These are phyloP conservation scores for Fraxinus baroniana DNA, from an alignment of 305 asterid genomes.

Conservation along the genomic window DNA sequence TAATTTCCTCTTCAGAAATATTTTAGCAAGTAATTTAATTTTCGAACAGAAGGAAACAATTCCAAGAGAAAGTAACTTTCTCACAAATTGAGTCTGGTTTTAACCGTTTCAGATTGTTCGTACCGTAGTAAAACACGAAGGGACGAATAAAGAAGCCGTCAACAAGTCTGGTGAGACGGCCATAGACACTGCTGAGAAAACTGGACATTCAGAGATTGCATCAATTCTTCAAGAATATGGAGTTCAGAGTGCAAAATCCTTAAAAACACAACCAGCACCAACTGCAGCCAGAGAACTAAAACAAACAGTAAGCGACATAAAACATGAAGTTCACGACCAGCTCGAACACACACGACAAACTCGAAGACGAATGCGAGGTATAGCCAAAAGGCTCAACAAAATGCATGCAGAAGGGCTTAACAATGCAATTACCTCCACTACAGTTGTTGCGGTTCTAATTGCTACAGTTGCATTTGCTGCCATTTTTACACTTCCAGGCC, in stretches of 20 bases:
- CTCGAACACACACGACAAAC: conserved; percentile 72
- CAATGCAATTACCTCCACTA: conserved; percentile 78
- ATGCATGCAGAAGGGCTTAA: conserved; percentile 80
- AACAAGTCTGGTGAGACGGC: conserved; percentile 78
- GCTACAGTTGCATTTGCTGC: conserved; percentile 88
- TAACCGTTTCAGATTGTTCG: conserved; percentile 47
- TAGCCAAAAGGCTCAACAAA: conserved; percentile 63
- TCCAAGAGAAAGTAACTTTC: not conserved
- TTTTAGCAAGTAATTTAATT: not conserved
- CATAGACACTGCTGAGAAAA: conserved; percentile 62
- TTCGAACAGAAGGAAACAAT: not conserved
- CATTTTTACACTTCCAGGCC: conserved; percentile 72
- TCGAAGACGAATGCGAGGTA: conserved; percentile 48
- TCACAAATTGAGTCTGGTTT: not conserved
- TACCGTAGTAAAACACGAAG: conserved; percentile 44
- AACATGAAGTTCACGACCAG: conserved; percentile 73
- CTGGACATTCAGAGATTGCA: conserved; percentile 39
- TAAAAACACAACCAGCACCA: conserved; percentile 38
- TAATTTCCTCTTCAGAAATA: not conserved
- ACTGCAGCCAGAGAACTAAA: conserved; percentile 54
- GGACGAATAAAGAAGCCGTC: conserved; percentile 50
- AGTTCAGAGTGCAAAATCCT: conserved; percentile 42
- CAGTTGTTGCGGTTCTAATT: conserved; percentile 72
- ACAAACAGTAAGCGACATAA: conserved; percentile 76
- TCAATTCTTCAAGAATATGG: conserved; percentile 49